Evolutionary conservation across 2,329 filamentous ascomycete species (phyloP), one percentile per base, ranked within the genome.

Genomic region (Trichoderma sp.): DNA sequence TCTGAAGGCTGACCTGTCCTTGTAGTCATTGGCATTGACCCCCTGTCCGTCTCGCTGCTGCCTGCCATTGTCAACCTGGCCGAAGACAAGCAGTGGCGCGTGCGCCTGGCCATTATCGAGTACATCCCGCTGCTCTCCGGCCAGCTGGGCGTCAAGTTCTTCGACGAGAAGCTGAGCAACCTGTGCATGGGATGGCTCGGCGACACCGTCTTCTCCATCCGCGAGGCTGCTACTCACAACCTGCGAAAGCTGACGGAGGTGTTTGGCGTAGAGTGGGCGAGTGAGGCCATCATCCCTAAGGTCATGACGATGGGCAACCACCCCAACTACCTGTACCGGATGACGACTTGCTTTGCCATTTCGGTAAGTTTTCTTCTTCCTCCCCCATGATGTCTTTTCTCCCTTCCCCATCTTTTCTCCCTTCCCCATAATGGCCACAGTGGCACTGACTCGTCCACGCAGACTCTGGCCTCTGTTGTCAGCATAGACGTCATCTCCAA

Each of bases 301-400:
- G 95, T 99, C 69, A 95, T 97, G 85, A 91, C 91, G 44, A 98
- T 99, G 95, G 95, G 95, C 67, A 91, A 92, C 75, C 95, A 99
- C 77, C 92, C 94, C 67, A 99, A 99, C 82, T 99, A 99, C 78
- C 89, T 99, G 61, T 99, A 99, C 85, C 88, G 95, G 77, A 99
- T 99, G 95, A 99, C 95, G 10, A 99, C 95, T n/a, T 98, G 94
- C 81, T 99, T 99, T 78, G 95, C 95, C 68, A 96, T 99, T 71
- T 94, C 93, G 72, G 95, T 99, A 85, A 83, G 91, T 24, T 85
- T 62, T 39, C 15, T 44, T 15, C 39, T 7, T n/a, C 44, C 1
- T 17, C 19, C 10, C 7, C n/a, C 3, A 43, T 7, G 12, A n/a
- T 24, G 14, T 9, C 14, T n/a, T n/a, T n/a, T n/a, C n/a, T n/a